Evolutionary conservation across 768 basidiomycete genomes (phyloP), one percentile per base, ranked within the genome.

Genomic region (Lactarius hatsudake): DNA sequence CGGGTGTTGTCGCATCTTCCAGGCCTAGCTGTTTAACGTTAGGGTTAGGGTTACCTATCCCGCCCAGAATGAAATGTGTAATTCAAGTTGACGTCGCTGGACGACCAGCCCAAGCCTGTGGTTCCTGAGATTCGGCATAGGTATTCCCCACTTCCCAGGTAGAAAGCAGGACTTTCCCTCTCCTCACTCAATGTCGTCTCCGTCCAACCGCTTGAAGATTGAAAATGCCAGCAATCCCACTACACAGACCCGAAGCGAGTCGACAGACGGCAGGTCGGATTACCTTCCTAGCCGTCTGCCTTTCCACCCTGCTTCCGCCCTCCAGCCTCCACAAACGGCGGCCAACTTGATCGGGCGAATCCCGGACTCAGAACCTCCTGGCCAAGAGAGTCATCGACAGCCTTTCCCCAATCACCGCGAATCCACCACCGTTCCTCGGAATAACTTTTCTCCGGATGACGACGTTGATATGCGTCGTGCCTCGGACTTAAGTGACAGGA

Each of bases 131-230:
- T 36, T 51, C 23, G 20, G 23, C 55, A 4, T 38, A 61, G 32
- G 8, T 40, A 13, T 5, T n/a, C 7, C 12, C 51, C 13, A 34
- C 20, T 54, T 42, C 51, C n/a, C 40, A 34, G n/a, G 57, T 59
- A 34, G 66, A 64, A 67, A 67, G 66, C 66, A 55, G 62, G 66
- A 28, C 66, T 67, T 67, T 67, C 66, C 4, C 51, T 48, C 42
- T 28, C 51, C 30, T 18, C 38, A 26, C 38, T 10, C 17, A 36
- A 67, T 67, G 66, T 43, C 62, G 0, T 48, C 38, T 23, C 13
- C 59, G 12, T 28, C 13, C 34, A 48, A 51, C 55, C 36, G 9
- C 17, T 59, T 55, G 26, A 28, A 28, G 26, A 1, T 28, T 20
- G n/a, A n/a, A 30, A 51, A 42, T 5, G 56, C 32, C 32, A 34